phyloP scores from a whole-genome alignment of 306 rosid genomes.

The Adenanthera pavonina region DNA sequence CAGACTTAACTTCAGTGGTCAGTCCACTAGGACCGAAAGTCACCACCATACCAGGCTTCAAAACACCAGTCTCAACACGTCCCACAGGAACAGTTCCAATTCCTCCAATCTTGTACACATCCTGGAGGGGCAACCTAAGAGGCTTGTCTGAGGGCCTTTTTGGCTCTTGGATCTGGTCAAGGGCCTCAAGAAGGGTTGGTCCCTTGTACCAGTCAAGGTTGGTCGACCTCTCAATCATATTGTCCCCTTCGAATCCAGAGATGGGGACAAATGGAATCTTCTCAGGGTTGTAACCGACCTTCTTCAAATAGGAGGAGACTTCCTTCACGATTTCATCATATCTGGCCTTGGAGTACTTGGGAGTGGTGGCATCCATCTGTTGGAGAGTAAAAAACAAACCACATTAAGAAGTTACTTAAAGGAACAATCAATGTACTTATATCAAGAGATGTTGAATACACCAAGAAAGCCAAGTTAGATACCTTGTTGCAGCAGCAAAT shows the following conservation, averaged over 20 bases:
- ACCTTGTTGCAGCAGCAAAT: conserved; percentile 96
- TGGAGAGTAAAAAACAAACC: not conserved
- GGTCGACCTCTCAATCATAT: conserved; percentile 90
- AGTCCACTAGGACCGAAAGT: no score
- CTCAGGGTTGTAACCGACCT: conserved; percentile 92
- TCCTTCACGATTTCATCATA: conserved; percentile 95
- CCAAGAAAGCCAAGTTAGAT: not conserved
- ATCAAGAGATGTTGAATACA: not conserved
- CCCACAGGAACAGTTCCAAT: conserved; percentile 97
- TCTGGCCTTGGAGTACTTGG: conserved; percentile 85
- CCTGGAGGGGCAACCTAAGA: conserved; percentile 90
- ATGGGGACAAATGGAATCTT: conserved; percentile 86
- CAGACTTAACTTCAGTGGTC: no score
- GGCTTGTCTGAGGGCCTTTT: conserved; percentile 95
- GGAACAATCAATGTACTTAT: not conserved
- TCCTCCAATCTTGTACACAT: conserved; percentile 96
- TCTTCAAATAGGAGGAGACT: conserved; percentile 88
- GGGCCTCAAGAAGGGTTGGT: conserved; percentile 92
- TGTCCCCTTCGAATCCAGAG: conserved; percentile 94
- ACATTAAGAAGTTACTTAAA: not conserved
- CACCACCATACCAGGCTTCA: no score
- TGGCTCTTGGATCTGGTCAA: conserved; percentile 75
- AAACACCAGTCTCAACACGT: conserved; percentile 59
- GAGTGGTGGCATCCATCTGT: conserved; percentile 94
- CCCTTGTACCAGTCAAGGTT: conserved; percentile 99